Conservation (phyloP, 257 asterid genomes). For the Primulina tabacum region DNA sequence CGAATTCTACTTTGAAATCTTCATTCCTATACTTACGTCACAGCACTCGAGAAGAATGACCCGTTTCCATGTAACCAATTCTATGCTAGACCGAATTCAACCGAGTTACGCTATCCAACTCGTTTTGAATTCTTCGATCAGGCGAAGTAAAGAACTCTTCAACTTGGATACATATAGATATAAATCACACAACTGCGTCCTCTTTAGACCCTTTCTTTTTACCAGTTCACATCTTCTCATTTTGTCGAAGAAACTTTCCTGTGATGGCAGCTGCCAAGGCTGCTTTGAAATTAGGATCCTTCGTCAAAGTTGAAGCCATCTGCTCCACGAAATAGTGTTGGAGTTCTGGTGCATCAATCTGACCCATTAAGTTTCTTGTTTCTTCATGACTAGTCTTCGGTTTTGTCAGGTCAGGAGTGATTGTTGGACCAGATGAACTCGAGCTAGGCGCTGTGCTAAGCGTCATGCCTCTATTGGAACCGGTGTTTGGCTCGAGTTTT, state of each 20-base stretch:
- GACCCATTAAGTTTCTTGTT: slow-evolving; percentile 18
- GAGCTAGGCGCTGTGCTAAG: slow-evolving; percentile 40
- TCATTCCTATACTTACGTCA: neutral
- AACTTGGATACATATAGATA: too few species aligned
- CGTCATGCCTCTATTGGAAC: slow-evolving; percentile 30
- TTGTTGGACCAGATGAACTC: slow-evolving; percentile 37
- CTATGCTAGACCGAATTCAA: neutral
- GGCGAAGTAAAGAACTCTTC: neutral
- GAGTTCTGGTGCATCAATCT: slow-evolving; percentile 40
- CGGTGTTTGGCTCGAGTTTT: slow-evolving; percentile 39
- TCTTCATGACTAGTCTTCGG: slow-evolving; percentile 31
- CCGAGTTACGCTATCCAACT: neutral
- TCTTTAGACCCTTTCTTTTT: slow-evolving; percentile 2
- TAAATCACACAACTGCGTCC: slow-evolving; percentile 12
- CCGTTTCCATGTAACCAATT: neutral
- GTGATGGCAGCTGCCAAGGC: slow-evolving; percentile 85
- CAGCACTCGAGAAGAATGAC: neutral
- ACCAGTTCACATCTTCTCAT: slow-evolving; percentile 32
- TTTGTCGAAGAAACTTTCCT: slow-evolving; percentile 54
- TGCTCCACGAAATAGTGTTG: slow-evolving; percentile 62
- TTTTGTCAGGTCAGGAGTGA: slow-evolving; percentile 66
- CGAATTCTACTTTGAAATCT: neutral
- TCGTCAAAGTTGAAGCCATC: slow-evolving; percentile 76
- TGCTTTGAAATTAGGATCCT: slow-evolving; percentile 80
- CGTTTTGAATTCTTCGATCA: neutral